phyloP scores from a whole-genome alignment of 352 stramenopile genomes.

The Pythium scleroteichum region DNA sequence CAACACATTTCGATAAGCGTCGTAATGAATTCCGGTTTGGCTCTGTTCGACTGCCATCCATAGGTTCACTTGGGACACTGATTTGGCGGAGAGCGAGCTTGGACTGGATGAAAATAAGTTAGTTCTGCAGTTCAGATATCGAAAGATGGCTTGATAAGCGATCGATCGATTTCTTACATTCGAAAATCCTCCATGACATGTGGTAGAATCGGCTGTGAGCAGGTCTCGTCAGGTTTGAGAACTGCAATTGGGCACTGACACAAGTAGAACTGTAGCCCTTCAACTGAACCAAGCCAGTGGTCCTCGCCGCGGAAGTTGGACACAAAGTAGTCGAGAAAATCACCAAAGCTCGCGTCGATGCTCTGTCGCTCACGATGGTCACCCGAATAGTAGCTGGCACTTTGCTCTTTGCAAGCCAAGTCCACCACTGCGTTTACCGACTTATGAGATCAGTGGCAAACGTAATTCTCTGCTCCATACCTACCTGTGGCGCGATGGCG shows the following conservation, averaged over 20 bases:
- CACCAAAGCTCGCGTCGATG: constrained; percentile 78
- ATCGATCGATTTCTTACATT: constrained; percentile 38
- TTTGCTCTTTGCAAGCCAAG: constrained; percentile 64
- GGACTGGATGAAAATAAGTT: constrained; percentile 35
- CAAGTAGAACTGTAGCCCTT: constrained; percentile 82
- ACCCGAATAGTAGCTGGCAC: constrained; percentile 52
- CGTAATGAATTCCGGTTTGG: constrained; percentile 76
- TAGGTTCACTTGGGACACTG: constrained; percentile 81
- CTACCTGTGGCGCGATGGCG: constrained; percentile 28
- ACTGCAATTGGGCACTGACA: constrained; percentile 80
- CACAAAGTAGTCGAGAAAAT: constrained; percentile 78
- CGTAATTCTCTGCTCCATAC: neutral
- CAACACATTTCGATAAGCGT: constrained; percentile 81
- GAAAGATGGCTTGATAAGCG: neutral
- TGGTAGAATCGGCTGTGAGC: constrained; percentile 42
- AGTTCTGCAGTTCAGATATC: neutral
- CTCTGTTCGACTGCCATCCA: constrained; percentile 72
- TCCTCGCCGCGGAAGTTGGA: constrained; percentile 34
- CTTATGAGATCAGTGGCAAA: neutral
- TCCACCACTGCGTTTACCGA: constrained; percentile 64
- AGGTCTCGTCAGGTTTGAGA: constrained; percentile 46
- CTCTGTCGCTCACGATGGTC: constrained; percentile 61
- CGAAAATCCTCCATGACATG: constrained; percentile 56
- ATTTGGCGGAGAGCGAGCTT: constrained; percentile 32
- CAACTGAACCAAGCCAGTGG: constrained; percentile 74